These are phyloP conservation scores for Golubevia pallescens DNA, from an alignment of 1,284 basidiomycete genomes.

Conservation along the genomic window DNA sequence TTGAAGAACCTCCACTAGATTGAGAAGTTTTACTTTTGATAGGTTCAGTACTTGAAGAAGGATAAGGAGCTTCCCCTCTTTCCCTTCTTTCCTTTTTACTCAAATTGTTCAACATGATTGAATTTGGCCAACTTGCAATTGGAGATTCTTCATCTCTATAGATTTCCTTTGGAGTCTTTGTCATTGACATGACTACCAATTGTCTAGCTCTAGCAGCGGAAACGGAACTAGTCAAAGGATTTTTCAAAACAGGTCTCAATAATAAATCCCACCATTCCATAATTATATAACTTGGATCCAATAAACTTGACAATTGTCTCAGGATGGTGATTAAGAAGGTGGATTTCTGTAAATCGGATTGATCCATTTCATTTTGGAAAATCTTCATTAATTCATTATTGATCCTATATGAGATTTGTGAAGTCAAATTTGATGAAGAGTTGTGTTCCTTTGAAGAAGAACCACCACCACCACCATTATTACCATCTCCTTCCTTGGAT, in stretches of 20 bases:
- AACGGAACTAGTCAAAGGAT: conserved; percentile 20
- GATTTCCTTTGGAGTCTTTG: conserved; percentile 23
- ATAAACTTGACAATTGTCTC: conserved; percentile 25
- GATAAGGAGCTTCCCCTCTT: no score
- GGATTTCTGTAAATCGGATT: conserved; percentile 20
- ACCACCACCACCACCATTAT: no score
- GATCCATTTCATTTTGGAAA: conserved; percentile 28
- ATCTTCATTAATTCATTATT: conserved; percentile 28
- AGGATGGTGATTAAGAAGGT: conserved; percentile 37
- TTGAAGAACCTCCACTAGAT: no score
- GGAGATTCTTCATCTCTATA: conserved; percentile 47
- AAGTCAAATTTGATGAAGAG: conserved; percentile 8
- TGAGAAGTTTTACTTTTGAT: no score
- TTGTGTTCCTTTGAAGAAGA: no score
- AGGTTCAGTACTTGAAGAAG: no score
- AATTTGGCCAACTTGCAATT: conserved; percentile 6
- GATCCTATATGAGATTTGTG: conserved; percentile 30
- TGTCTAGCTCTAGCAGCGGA: conserved; percentile 32
- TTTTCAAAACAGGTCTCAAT: conserved; percentile 45
- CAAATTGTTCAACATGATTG: not conserved
- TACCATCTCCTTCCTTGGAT: no score
- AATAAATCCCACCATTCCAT: conserved; percentile 56
- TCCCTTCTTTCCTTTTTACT: no score
- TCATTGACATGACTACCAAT: conserved; percentile 44
- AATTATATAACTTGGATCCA: conserved; percentile 30